Evolutionary conservation across 2,329 filamentous ascomycete species (phyloP).

Genomic region (Fusarium marasasianum): DNA sequence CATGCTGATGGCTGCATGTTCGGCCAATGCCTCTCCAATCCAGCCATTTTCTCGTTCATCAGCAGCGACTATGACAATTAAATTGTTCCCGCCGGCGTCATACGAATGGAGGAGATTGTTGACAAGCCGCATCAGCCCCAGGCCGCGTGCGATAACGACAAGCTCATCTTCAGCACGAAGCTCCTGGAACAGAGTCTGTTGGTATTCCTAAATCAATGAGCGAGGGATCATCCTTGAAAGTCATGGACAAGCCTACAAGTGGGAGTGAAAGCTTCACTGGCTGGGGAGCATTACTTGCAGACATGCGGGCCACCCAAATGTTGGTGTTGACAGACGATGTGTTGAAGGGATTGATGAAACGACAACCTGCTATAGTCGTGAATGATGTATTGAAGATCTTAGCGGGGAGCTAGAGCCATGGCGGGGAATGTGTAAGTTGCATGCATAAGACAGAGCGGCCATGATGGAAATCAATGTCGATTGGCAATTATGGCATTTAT

Average conservation of each 20-base stretch:
- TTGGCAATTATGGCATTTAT: not conserved
- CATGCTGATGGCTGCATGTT: constrained; percentile 91
- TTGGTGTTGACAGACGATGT: constrained; percentile 17
- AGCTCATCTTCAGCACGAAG: constrained; percentile 92
- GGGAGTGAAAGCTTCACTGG: constrained; percentile 86
- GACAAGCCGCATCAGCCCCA: constrained; percentile 89
- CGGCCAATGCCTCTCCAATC: constrained; percentile 95
- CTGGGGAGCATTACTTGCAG: constrained; percentile 64
- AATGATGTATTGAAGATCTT: constrained; percentile 28
- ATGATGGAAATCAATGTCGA: constrained; percentile 1
- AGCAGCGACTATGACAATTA: constrained; percentile 88
- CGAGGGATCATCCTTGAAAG: not conserved
- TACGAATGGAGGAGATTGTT: constrained; percentile 98
- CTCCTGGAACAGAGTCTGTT: constrained; percentile 94
- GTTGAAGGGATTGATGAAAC: constrained; percentile 23
- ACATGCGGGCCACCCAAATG: constrained; percentile 54
- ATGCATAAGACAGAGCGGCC: not conserved
- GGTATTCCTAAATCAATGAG: constrained; percentile 73
- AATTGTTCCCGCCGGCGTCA: constrained; percentile 92
- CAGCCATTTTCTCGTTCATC: constrained; percentile 94
- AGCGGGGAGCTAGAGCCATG: constrained; percentile 19
- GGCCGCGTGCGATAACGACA: constrained; percentile 87
- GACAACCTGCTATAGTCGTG: constrained; percentile 6
- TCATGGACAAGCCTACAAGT: constrained; percentile 43
- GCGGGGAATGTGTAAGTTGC: constrained; percentile 5